Conservation (phyloP, 148 eudicot genomes). For the Rhododendron simsii region DNA sequence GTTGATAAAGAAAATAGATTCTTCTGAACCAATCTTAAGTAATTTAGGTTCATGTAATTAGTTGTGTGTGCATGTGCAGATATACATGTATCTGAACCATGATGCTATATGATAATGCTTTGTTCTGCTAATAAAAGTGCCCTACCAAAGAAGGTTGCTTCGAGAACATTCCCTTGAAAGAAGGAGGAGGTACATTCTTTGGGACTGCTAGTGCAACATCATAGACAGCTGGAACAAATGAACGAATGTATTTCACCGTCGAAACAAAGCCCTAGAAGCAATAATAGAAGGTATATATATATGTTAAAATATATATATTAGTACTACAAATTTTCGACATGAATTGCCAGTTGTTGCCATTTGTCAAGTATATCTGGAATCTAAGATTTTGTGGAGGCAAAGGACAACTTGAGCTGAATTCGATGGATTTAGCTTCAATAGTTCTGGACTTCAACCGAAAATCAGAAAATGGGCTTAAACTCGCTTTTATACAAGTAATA, state of each 20-base stretch:
- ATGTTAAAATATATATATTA: neutral
- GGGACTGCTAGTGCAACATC: conserved; percentile 51
- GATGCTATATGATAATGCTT: neutral
- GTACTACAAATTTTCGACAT: neutral
- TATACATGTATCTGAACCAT: neutral
- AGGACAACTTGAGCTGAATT: neutral
- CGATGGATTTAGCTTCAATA: no score
- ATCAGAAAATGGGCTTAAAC: no score
- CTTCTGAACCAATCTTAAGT: neutral
- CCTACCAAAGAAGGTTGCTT: conserved; percentile 62
- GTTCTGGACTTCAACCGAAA: no score
- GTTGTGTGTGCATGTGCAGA: no score
- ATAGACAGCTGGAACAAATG: conserved; percentile 60
- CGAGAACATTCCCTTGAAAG: conserved; percentile 36
- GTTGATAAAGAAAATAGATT: neutral
- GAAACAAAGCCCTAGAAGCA: conserved; percentile 54
- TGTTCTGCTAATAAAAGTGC: neutral
- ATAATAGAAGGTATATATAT: neutral
- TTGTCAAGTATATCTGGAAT: neutral
- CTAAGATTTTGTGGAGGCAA: neutral
- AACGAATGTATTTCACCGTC: conserved; percentile 49
- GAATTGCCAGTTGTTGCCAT: neutral
- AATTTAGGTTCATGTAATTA: neutral
- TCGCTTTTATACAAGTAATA: no score
- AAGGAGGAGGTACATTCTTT: conserved; percentile 45